A percentile compares a stretch with the other conserved stretches of the same genome.
These are phyloP conservation scores for Sporobolomyces pararoseus DNA, from an alignment of 768 basidiomycete species.

Conservation along the genomic window DNA sequence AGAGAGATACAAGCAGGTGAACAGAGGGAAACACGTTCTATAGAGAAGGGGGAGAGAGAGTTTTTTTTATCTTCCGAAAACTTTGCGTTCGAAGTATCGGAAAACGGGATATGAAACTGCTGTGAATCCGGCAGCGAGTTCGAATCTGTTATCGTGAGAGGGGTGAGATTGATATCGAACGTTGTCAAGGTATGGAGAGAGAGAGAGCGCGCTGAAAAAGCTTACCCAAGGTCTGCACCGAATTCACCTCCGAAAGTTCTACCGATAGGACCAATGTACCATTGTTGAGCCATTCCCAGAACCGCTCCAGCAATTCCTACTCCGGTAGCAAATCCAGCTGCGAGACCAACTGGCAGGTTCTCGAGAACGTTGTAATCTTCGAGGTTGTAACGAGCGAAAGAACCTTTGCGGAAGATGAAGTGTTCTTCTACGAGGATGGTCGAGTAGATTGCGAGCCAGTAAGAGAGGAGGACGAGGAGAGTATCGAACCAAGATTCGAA, in stretches of 20 bases:
- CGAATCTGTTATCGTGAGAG: slow-evolving; percentile 3
- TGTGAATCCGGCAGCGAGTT: slow-evolving; percentile 26
- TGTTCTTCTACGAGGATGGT: slow-evolving; percentile 56
- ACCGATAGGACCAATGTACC: slow-evolving; percentile 45
- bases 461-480: slow-evolving; percentile 47
- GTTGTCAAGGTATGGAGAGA: neutral
- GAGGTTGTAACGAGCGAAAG: slow-evolving; percentile 50
- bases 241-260: slow-evolving; percentile 33
- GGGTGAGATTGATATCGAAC: neutral
- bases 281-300: slow-evolving; percentile 50
- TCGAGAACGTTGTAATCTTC: slow-evolving; percentile 49
- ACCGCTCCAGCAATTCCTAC: slow-evolving; percentile 53
- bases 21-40: too few relatives aligned
- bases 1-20: neutral
- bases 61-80: slow-evolving; percentile 24
- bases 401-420: slow-evolving; percentile 55
- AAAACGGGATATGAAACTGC: slow-evolving; percentile 36
- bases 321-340: slow-evolving; percentile 49
- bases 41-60: neutral
- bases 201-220: neutral
- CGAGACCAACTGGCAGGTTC: slow-evolving; percentile 52
- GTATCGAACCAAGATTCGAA: slow-evolving; percentile 54
- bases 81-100: slow-evolving; percentile 36
- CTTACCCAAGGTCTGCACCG: slow-evolving; percentile 19
- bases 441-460: slow-evolving; percentile 58